These are phyloP conservation scores for Pleurotus pulmonarius DNA, from an alignment of 768 basidiomycete species.

Conservation along the genomic window DNA sequence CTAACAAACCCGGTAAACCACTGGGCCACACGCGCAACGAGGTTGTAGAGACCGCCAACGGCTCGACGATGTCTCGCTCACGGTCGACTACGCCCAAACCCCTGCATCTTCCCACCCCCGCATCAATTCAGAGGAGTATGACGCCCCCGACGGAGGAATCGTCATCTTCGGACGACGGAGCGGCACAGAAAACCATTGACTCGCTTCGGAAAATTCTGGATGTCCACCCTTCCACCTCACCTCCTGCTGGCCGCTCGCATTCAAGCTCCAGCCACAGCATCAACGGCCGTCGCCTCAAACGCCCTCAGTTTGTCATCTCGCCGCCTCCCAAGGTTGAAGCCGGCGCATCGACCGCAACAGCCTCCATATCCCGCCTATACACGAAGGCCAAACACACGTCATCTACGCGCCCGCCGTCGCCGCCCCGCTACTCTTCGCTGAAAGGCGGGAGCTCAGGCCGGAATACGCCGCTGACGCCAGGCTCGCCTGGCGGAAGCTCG, in stretches of 20 bases:
- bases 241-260: conserved; percentile 7
- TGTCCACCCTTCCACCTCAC: conserved; percentile 36
- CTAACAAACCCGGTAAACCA: conserved; percentile 13
- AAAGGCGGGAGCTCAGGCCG: conserved; percentile 19
- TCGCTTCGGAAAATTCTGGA: conserved; percentile 71
- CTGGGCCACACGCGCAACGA: conserved; percentile 9
- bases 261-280: conserved; percentile 13
- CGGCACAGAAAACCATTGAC: conserved; percentile 60
- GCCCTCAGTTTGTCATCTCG: conserved; percentile 26
- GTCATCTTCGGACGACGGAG: conserved; percentile 48
- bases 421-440: conserved; percentile 46
- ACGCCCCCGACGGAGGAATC: conserved; percentile 61
- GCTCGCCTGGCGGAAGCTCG: conserved; percentile 30
- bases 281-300: not conserved
- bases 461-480: conserved; percentile 9
- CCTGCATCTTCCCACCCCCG: conserved; percentile 11
- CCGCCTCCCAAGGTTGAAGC: conserved; percentile 50
- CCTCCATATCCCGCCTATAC: conserved; percentile 73
- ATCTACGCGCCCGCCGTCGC: conserved; percentile 60
- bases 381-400: conserved; percentile 56
- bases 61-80: conserved; percentile 20
- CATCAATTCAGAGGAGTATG: conserved; percentile 22
- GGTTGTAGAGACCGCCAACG: not conserved
- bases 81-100: conserved; percentile 22
- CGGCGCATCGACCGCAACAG: conserved; percentile 72